These are phyloP conservation scores for Ilyonectria robusta DNA, from an alignment of 2,329 filamentous ascomycete species.

Conservation along the genomic window DNA sequence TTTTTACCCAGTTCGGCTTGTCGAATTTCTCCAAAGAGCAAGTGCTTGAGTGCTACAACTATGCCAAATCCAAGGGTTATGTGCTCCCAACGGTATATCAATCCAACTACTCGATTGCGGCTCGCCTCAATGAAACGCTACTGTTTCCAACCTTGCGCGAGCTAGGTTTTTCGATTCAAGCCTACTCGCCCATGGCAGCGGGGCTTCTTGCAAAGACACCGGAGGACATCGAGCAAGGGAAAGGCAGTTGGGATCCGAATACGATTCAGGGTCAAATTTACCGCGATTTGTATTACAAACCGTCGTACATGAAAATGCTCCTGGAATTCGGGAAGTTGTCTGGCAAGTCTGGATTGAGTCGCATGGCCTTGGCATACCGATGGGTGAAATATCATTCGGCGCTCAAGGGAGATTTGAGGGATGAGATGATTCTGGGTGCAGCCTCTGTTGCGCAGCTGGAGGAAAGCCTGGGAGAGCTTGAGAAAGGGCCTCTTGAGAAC, in stretches of 20 bases:
- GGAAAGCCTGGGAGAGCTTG: conserved; percentile 2
- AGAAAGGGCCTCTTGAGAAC: conserved; percentile 9
- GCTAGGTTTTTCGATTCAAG: conserved; percentile 8
- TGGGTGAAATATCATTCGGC: conserved; percentile 12
- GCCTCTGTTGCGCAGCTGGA: conserved; percentile 1
- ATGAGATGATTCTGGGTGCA: conserved; percentile 9
- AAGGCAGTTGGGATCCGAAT: conserved; percentile 5
- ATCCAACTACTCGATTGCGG: conserved; percentile 2
- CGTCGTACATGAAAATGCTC: conserved; percentile 17
- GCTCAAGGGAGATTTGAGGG: neutral
- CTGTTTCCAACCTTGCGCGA: conserved; percentile 9
- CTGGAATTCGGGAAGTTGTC: neutral
- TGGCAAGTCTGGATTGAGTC: conserved; percentile 7
- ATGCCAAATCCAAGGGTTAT: conserved; percentile 6
- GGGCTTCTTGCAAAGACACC: conserved; percentile 8
- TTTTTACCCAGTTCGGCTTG: conserved; percentile 4
- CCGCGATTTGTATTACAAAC: conserved; percentile 14
- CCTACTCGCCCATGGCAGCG: conserved; percentile 13
- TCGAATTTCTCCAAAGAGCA: conserved; percentile 12
- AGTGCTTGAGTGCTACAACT: conserved; percentile 5
- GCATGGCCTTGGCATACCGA: conserved; percentile 3
- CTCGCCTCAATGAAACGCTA: conserved; percentile 6
- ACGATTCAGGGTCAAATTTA: neutral
- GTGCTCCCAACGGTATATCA: conserved; percentile 17
- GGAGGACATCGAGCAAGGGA: conserved; percentile 9